Evolutionary conservation across 495 filamentous ascomycete genomes (phyloP), one percentile per base, ranked within the genome.

Genomic region (Penicillium paradoxum): DNA sequence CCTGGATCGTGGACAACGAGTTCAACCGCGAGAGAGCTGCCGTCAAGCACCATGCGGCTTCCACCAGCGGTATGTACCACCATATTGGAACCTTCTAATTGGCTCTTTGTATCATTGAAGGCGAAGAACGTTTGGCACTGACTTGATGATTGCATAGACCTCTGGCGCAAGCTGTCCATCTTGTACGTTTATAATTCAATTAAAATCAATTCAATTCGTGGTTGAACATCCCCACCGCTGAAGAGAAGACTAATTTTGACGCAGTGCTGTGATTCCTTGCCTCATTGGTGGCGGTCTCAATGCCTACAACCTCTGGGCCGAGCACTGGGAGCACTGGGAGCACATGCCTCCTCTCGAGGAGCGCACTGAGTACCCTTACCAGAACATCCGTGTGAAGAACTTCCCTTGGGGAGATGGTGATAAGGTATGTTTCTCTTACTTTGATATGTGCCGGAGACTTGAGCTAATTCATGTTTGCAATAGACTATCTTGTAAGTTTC

Each of bases 241-340:
- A 6, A 39, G 18, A 49, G 27, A 50, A 49, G 41, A 55, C 60
- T 60, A 25, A 66, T 33, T 14, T 54, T 2, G 43, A 18, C 29
- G 54, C 60, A 95, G 90, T 65, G 80, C 73, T 62, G 75, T 86
- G 36, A 73, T 85, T 58, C 89, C 90, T 44, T 72, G 68, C 69
- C 76, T 97, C 53, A 74, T 88, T 56, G 71, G 89, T 57, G 82
- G 85, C 39, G 69, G 75, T 51, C 60, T 83, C 63, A 97, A 96
- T 71, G 89, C 92, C 63, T 93, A 89, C 68, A 83, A 80, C 69
- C 83, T 93, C 53, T 97, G 90, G 90, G 81, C 79, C 54, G 89
- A 95, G 82, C 91, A 97, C 73, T 96, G 90, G 91, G 88, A 93
- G 76, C 91, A 97, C 76, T 90, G 86, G 88, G 71, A 70, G 6